These are phyloP conservation scores for Microdochium bolleyi DNA, from an alignment of 2,329 filamentous ascomycete species.

Conservation along the genomic window DNA sequence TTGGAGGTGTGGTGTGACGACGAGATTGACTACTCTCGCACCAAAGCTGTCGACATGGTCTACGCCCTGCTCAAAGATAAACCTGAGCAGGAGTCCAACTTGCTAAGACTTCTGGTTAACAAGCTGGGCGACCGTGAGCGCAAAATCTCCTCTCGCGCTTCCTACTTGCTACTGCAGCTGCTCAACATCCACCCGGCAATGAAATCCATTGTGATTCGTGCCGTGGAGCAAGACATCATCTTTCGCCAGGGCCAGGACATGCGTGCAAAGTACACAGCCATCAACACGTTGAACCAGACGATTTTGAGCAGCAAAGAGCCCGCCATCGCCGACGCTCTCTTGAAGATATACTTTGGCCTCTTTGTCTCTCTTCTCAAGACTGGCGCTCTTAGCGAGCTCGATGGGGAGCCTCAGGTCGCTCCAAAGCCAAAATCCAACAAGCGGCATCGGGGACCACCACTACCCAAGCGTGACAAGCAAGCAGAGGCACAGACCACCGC, in stretches of 20 bases:
- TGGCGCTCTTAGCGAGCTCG: slow-evolving; percentile 30
- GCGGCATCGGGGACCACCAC: slow-evolving; percentile 33
- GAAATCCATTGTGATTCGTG: slow-evolving; percentile 80
- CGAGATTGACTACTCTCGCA: slow-evolving; percentile 88
- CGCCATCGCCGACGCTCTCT: slow-evolving; percentile 67
- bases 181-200: slow-evolving; percentile 85
- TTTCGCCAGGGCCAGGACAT: slow-evolving; percentile 80
- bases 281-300: slow-evolving; percentile 96
- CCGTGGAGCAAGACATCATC: slow-evolving; percentile 80
- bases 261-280: slow-evolving; percentile 89
- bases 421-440: slow-evolving; percentile 41
- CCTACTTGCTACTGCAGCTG: slow-evolving; percentile 87
- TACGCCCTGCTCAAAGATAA: slow-evolving; percentile 90
- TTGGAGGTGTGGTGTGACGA: slow-evolving; percentile 91
- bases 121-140: slow-evolving; percentile 93
- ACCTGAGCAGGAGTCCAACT: slow-evolving; percentile 92
- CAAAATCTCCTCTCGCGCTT: slow-evolving; percentile 90
- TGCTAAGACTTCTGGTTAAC: slow-evolving; percentile 86
- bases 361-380: slow-evolving; percentile 77
- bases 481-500: slow-evolving; percentile 18
- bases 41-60: slow-evolving; percentile 81
- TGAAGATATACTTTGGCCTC: slow-evolving; percentile 87
- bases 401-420: slow-evolving; percentile 26
- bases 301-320: slow-evolving; percentile 82
- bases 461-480: slow-evolving; percentile 25